phyloP scores from a whole-genome alignment of 2,329 filamentous ascomycete genomes.

The Venturia nashicola region DNA sequence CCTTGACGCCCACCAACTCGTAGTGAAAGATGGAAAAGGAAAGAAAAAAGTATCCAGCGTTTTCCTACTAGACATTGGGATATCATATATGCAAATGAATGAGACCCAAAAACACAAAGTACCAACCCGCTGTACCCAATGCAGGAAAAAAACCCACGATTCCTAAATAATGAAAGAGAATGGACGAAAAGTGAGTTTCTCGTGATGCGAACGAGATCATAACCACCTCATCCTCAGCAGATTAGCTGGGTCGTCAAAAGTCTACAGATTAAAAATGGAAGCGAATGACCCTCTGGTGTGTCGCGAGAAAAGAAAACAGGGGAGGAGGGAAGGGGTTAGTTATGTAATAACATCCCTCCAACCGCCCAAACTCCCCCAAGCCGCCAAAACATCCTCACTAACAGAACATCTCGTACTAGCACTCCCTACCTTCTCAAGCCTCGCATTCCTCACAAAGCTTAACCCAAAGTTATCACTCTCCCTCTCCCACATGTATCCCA shows the following conservation, averaged over 20 bases:
- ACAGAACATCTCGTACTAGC: constrained; percentile 22
- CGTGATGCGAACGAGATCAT: too few species aligned
- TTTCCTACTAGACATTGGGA: neutral
- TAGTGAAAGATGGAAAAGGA: neutral
- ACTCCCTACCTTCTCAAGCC: neutral
- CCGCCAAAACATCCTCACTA: constrained; percentile 33
- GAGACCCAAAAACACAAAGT: neutral
- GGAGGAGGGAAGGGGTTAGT: neutral
- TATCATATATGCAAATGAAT: neutral
- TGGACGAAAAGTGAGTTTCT: too few species aligned
- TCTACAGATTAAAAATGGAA: neutral
- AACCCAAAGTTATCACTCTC: neutral
- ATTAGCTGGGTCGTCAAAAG: too few species aligned
- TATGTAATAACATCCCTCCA: constrained; percentile 11
- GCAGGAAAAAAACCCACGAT: too few species aligned
- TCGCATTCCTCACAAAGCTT: constrained; percentile 11
- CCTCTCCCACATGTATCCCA: neutral
- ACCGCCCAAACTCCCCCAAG: constrained; percentile 34
- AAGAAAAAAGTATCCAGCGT: neutral
- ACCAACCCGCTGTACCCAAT: neutral
- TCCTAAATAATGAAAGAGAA: too few species aligned
- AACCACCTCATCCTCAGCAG: too few species aligned
- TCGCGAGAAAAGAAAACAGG: neutral
- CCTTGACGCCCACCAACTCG: too few species aligned
- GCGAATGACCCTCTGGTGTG: too few species aligned